phyloP scores from a whole-genome alignment of 176 grass and related monocot species.

The bread wheat (Triticum aestivum) region DNA sequence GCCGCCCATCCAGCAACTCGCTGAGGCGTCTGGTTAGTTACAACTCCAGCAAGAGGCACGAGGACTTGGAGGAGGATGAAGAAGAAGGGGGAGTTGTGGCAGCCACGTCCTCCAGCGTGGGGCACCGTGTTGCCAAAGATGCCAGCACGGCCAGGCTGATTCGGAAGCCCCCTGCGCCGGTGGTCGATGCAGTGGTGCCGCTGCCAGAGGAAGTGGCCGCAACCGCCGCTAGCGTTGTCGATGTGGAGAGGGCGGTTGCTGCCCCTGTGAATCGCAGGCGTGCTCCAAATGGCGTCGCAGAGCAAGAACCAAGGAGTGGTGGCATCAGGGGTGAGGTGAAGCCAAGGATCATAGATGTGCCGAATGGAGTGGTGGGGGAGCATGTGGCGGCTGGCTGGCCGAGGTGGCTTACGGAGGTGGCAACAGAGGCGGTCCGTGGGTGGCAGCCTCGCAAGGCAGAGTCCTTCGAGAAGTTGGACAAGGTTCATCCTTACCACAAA shows the following conservation, averaged over 20 bases:
- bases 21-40: slow-evolving; percentile 79
- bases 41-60: slow-evolving; percentile 70
- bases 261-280: slow-evolving; percentile 26
- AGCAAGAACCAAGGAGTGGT: slow-evolving; percentile 30
- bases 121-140: slow-evolving; percentile 24
- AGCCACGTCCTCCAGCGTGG: slow-evolving; percentile 30
- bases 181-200: slow-evolving; percentile 28
- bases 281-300: neutral
- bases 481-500: slow-evolving; percentile 49
- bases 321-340: slow-evolving; percentile 28
- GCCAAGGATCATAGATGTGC: slow-evolving; percentile 45
- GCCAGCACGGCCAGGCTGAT: slow-evolving; percentile 66
- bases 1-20: slow-evolving; percentile 64
- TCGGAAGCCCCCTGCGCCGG: slow-evolving; percentile 45
- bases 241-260: slow-evolving; percentile 43
- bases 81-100: slow-evolving; percentile 54
- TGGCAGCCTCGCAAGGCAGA: slow-evolving; percentile 93
- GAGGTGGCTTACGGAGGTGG: slow-evolving; percentile 86
- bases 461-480: slow-evolving; percentile 94
- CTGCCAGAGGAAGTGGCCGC: slow-evolving; percentile 29
- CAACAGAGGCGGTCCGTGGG: slow-evolving; percentile 74
- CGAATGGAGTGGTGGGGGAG: slow-evolving; percentile 58
- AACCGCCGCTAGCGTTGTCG: slow-evolving; percentile 24
- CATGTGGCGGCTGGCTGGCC: slow-evolving; percentile 79
- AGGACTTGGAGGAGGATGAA: slow-evolving; percentile 64